Evolutionary conservation across 495 filamentous ascomycete genomes (phyloP), one percentile per base, ranked within the genome.

Genomic region (Mytilinidion resinicola): DNA sequence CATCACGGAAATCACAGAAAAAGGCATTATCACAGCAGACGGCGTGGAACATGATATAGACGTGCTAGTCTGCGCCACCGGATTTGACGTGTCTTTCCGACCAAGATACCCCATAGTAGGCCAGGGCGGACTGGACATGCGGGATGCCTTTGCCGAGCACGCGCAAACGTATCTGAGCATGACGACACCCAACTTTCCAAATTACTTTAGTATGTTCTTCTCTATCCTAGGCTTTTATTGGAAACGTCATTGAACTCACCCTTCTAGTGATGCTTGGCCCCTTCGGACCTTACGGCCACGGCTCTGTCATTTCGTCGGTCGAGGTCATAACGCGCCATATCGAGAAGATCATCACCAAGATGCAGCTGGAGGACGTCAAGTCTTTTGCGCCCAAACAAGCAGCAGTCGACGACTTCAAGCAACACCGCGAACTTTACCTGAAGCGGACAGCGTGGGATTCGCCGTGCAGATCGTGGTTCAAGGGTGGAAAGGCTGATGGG

Each of bases 1-100:
- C 9, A 53, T 53, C 15, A n/a, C 10, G 8, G 51, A 34, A 30
- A 38, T 53, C 1, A 53, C 19, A 14, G 25, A 34, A 8, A 53
- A 37, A 30, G 51, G 51, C 2, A 34, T 53, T 37, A 34, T 34
- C 1, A 53, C 51, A n/a, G 9, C 10, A 10, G 51, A 53, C 33
- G 51, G 51, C n/a, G 20, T 11, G 20, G 20, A 53, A 15, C 51
- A 47, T 33, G 17, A 43, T 1, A 11, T 55, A n/a, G 53, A 55
- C 17, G n/a, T 47, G 37, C 42, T 55, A 2, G 15, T 55, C 21
- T 55, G 17, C 39, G 53, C 53, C 4, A 46, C 53, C 37, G 53
- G 53, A 10, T 55, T 55, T 21, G 35, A 55, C 39, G 39, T 42
- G 1, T 42, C 39, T 12, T 42, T 42, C 9, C 39, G 39, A 4